A percentile compares a stretch with the other conserved stretches of the same genome.
Conservation (phyloP, 2,329 filamentous ascomycete genomes). For the Trichoderma breve region DNA sequence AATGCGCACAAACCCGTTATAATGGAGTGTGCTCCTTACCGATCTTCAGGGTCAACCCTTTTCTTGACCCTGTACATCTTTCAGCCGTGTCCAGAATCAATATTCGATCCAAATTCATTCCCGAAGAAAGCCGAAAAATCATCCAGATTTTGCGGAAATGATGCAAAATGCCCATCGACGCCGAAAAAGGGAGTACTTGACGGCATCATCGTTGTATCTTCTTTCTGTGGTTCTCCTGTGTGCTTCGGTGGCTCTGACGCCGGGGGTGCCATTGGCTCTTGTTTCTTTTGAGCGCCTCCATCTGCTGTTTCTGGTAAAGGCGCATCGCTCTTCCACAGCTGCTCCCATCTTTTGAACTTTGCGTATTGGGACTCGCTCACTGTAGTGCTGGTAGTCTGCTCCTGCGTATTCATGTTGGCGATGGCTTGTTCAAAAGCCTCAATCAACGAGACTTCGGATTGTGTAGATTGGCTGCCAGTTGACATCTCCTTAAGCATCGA, state of each 20-base stretch:
- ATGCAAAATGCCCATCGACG: constrained; percentile 38
- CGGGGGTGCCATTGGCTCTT: constrained; percentile 7
- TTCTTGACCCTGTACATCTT: not conserved
- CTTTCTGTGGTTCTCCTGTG: constrained; percentile 23
- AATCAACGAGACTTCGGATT: constrained; percentile 52
- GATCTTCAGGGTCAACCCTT: not conserved
- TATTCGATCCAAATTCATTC: constrained; percentile 33
- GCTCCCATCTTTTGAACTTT: constrained; percentile 52
- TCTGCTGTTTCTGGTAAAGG: constrained; percentile 29
- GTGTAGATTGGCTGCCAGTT: constrained; percentile 50
- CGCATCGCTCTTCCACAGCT: constrained; percentile 44
- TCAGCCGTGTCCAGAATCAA: constrained; percentile 23
- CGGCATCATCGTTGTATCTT: constrained; percentile 29
- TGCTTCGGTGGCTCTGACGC: constrained; percentile 17
- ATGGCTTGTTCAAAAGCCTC: constrained; percentile 51
- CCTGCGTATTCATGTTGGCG: constrained; percentile 44
- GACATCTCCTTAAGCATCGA: constrained; percentile 53
- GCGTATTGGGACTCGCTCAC: constrained; percentile 48
- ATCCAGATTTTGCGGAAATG: constrained; percentile 40
- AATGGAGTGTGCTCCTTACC: not conserved
- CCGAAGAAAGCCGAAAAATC: constrained; percentile 37
- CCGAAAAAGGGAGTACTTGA: constrained; percentile 36
- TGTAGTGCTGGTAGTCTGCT: constrained; percentile 31
- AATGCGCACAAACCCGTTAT: not conserved
- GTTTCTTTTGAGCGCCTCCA: constrained; percentile 23